These are phyloP conservation scores for Mycena maculata DNA, from an alignment of 768 basidiomycete genomes.

Conservation along the genomic window DNA sequence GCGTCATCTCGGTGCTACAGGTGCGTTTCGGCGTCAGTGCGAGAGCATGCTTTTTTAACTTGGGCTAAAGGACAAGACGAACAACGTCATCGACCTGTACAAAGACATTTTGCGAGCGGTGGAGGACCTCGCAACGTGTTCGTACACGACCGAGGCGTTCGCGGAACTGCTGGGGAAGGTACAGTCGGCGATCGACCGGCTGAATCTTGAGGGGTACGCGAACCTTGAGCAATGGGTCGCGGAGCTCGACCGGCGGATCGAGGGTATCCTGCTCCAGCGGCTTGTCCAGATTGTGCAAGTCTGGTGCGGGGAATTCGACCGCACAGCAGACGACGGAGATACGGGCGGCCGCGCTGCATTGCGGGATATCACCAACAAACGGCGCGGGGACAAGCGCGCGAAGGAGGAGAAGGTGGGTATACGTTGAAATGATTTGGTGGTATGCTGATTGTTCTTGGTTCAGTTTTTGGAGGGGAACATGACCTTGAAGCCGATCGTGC, in stretches of 20 bases:
- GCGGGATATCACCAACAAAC: constrained; percentile 71
- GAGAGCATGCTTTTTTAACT: constrained; percentile 5
- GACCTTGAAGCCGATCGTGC: constrained; percentile 86
- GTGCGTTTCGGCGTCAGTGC: constrained; percentile 46
- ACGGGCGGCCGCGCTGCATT: constrained; percentile 60
- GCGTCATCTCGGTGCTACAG: constrained; percentile 91
- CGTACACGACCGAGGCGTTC: constrained; percentile 88
- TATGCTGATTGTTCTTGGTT: constrained; percentile 8
- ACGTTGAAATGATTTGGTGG: neutral
- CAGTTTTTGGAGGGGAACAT: constrained; percentile 81
- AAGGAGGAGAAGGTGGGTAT: constrained; percentile 82
- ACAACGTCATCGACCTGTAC: constrained; percentile 91
- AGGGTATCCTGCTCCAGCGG: constrained; percentile 80
- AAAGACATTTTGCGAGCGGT: constrained; percentile 86
- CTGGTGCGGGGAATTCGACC: constrained; percentile 91
- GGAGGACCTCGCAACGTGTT: constrained; percentile 88
- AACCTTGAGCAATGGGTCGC: constrained; percentile 94
- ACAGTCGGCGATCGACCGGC: constrained; percentile 92
- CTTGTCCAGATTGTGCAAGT: constrained; percentile 81
- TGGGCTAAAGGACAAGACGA: constrained; percentile 84
- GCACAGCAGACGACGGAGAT: constrained; percentile 71
- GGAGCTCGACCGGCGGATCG: constrained; percentile 85
- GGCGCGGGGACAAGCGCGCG: constrained; percentile 74
- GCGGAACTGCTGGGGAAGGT: constrained; percentile 79
- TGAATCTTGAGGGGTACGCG: constrained; percentile 96